Base-by-base conservation (phyloP, 352 stramenopile species). In the Thraustochytrium striatum region DNA sequence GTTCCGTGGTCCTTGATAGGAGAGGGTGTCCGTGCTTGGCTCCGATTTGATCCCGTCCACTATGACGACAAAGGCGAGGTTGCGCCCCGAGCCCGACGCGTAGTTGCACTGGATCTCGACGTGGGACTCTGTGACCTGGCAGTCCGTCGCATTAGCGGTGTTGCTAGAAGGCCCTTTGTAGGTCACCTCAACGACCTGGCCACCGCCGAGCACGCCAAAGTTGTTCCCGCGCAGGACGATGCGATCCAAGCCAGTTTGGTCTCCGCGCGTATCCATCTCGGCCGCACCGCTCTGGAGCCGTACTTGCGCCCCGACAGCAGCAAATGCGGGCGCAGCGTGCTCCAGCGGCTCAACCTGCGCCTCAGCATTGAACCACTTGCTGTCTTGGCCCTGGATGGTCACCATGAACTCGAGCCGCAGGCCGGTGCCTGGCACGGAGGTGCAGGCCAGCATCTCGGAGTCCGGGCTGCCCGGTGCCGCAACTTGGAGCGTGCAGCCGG, bases 381-480 rank as follows among this genome's bases (percentile, higher is more conserved):
- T n/a, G n/a, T n/a, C n/a, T 36, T 79, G 69, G 43, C 69, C 69
- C 36, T 79, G 69, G 13, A 79, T 35, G 35, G 16, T 33, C 2
- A 79, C 69, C 47, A 53, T 55, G 32, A 79, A 79, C 33, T 62
- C 50, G 21, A 79, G 53, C 55, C 50, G n/a, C 30, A 33, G 50
- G 19, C 69, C 69, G 7, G 35, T 57, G 19, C 50, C 39, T 8
- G 25, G 19, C 7, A 33, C 35, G 7, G 38, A 61, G n/a, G 9
- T 35, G 55, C 69, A 79, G 19, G 32, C 13, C 13, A 79, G 38
- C n/a, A n/a, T 0, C 25, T 8, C 28, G 9, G 57, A 35, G 8
- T 19, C 33, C 9, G 16, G 7, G 43, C 43, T 52, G 21, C 43
- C 43, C 43, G 16, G 16, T 55, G 16, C 47, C 47, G 16, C 16